Conservation (phyloP, 2,329 filamentous ascomycete genomes). For the Fusarium nodosum region DNA sequence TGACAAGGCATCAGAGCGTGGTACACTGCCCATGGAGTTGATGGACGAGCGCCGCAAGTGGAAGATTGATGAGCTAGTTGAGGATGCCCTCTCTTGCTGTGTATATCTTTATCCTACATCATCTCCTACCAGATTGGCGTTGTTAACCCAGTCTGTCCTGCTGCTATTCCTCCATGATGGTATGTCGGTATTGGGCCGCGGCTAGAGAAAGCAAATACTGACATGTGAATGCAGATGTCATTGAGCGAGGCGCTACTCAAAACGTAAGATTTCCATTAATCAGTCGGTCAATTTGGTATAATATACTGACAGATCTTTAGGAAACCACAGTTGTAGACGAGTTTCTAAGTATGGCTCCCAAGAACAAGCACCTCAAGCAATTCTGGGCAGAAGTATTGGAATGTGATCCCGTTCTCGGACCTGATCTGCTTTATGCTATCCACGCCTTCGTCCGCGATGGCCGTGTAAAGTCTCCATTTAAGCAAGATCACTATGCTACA, state of each 20-base stretch:
- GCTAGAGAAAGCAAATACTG: accelerated
- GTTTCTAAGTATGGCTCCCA: slow-evolving; percentile 20
- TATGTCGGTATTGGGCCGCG: neutral
- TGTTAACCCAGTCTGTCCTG: slow-evolving; percentile 23
- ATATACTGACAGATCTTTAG: neutral
- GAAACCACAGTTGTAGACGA: slow-evolving; percentile 28
- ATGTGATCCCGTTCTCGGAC: slow-evolving; percentile 19
- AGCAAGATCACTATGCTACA: slow-evolving; percentile 22
- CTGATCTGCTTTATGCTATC: slow-evolving; percentile 10
- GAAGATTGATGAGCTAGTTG: slow-evolving; percentile 33
- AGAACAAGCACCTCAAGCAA: slow-evolving; percentile 19
- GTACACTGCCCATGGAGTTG: slow-evolving; percentile 20
- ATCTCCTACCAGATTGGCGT: slow-evolving; percentile 6
- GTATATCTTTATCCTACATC: slow-evolving; percentile 31
- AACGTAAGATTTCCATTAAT: neutral
- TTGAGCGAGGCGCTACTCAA: slow-evolving; percentile 27
- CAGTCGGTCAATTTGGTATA: accelerated
- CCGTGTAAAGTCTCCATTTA: slow-evolving; percentile 23
- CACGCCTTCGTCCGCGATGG: slow-evolving; percentile 18
- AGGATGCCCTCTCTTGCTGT: slow-evolving; percentile 24
- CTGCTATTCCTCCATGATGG: slow-evolving; percentile 30
- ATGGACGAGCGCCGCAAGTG: slow-evolving; percentile 22
- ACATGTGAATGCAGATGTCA: slow-evolving; percentile 16
- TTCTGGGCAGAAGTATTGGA: slow-evolving; percentile 14
- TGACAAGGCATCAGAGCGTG: slow-evolving; percentile 22